phyloP scores from a whole-genome alignment of 352 stramenopile species.

The Phytopythium boreale region DNA sequence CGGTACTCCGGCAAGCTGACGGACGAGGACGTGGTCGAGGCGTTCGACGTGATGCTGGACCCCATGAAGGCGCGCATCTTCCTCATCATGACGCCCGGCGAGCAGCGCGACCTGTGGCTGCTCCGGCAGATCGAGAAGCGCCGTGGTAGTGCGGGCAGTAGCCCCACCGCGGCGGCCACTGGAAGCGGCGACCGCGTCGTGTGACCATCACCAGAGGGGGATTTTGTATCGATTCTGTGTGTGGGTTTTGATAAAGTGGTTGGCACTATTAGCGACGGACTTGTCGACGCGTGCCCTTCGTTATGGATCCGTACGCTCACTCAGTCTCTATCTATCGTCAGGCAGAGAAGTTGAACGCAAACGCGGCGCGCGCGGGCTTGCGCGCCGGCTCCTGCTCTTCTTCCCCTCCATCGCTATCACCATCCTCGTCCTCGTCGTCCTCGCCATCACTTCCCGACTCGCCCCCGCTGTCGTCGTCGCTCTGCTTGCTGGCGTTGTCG shows the following conservation, averaged over 20 bases:
- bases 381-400: constrained; percentile 11
- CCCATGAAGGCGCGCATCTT: constrained; percentile 16
- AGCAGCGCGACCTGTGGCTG: constrained; percentile 19
- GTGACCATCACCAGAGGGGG: neutral
- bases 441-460: constrained; percentile 21
- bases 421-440: constrained; percentile 16
- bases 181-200: neutral
- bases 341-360: constrained; percentile 42
- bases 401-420: constrained; percentile 15
- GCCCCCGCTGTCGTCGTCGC: constrained; percentile 12
- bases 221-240: neutral
- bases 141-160: too few relatives aligned
- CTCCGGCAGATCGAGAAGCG: constrained; percentile 8
- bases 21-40: constrained; percentile 15
- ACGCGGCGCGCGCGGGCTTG: constrained; percentile 16
- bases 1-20: constrained; percentile 10
- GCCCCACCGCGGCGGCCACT: neutral
- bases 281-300: neutral
- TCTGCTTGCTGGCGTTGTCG: constrained; percentile 13
- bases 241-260: neutral
- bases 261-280: neutral
- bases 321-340: constrained; percentile 8
- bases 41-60: constrained; percentile 21
- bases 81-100: constrained; percentile 15
- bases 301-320: too few relatives aligned